phyloP scores from a whole-genome alignment of 2,329 filamentous ascomycete genomes.

The Cladosporium sphaerospermum region DNA sequence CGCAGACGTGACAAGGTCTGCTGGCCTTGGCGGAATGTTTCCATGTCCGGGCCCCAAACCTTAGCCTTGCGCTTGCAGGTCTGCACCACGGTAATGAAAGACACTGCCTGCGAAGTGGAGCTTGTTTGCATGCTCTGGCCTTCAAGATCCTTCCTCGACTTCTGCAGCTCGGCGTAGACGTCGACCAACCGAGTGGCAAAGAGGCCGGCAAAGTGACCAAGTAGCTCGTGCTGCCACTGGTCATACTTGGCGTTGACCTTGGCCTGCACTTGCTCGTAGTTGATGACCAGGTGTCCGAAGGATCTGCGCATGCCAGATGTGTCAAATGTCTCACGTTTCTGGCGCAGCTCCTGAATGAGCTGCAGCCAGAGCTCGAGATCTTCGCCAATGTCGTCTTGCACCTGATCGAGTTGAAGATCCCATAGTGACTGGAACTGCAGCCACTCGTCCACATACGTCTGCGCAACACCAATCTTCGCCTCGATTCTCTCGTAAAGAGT shows the following conservation, averaged over 20 bases:
- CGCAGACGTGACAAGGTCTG: slow-evolving; percentile 85
- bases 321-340: slow-evolving; percentile 92
- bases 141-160: slow-evolving; percentile 84
- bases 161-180: slow-evolving; percentile 84
- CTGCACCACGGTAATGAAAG: slow-evolving; percentile 97
- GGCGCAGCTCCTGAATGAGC: slow-evolving; percentile 91
- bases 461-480: slow-evolving; percentile 71
- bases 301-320: slow-evolving; percentile 88
- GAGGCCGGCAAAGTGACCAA: slow-evolving; percentile 84
- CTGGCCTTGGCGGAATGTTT: slow-evolving; percentile 91
- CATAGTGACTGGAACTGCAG: slow-evolving; percentile 96
- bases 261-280: slow-evolving; percentile 97
- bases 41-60: slow-evolving; percentile 90
- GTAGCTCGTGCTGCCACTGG: slow-evolving; percentile 97
- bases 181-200: slow-evolving; percentile 88
- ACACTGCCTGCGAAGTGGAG: slow-evolving; percentile 92
- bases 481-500: slow-evolving; percentile 80
- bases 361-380: slow-evolving; percentile 91
- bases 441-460: slow-evolving; percentile 92
- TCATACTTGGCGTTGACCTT: slow-evolving; percentile 99
- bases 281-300: slow-evolving; percentile 90
- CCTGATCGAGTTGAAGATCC: slow-evolving; percentile 93
- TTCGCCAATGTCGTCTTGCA: slow-evolving; percentile 86
- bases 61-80: slow-evolving; percentile 92
- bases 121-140: slow-evolving; percentile 86